Percentiles rank a stretch among this genome's conserved stretches.
These are phyloP conservation scores for Saraca asoca DNA, from an alignment of 331 rosid genomes.

Conservation along the genomic window DNA sequence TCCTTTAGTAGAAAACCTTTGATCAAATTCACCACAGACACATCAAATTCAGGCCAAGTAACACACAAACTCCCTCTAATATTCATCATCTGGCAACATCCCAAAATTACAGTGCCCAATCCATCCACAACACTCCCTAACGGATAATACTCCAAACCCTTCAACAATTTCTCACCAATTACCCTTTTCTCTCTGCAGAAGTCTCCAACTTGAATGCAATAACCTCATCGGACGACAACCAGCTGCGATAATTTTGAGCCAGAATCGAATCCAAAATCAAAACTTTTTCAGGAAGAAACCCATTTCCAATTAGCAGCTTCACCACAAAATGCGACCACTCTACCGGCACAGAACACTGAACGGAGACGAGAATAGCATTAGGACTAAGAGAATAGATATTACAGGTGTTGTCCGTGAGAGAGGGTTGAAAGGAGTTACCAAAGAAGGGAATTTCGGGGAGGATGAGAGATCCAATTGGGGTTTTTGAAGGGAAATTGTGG, in stretches of 20 bases:
- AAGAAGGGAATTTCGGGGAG: constrained; percentile 71
- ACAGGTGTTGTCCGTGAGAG: constrained; percentile 49
- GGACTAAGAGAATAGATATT: constrained; percentile 47
- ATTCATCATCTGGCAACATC: constrained; percentile 56
- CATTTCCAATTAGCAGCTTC: constrained; percentile 39
- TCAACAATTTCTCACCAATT: constrained; percentile 33
- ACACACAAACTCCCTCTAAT: constrained; percentile 62
- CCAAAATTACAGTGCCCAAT: constrained; percentile 65
- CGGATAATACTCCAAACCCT: constrained; percentile 54
- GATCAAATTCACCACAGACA: constrained; percentile 46
- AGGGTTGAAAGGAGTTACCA: constrained; percentile 43
- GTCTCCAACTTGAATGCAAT: constrained; percentile 73
- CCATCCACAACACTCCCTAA: constrained; percentile 91
- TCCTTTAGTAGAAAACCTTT: constrained; percentile 46
- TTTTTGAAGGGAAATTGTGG: constrained; percentile 44
- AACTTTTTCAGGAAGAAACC: constrained; percentile 52
- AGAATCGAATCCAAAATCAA: constrained; percentile 60
- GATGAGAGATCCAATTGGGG: constrained; percentile 59
- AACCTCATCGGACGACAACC: constrained; percentile 53
- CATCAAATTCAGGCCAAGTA: constrained; percentile 77
- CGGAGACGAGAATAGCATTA: constrained; percentile 42
- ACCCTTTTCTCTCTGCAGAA: constrained; percentile 45
- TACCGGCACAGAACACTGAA: constrained; percentile 44
- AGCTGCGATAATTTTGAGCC: constrained; percentile 54
- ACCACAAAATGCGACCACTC: constrained; percentile 60